Base-by-base conservation (phyloP, 306 rosid species). In the Glycine soja region DNA sequence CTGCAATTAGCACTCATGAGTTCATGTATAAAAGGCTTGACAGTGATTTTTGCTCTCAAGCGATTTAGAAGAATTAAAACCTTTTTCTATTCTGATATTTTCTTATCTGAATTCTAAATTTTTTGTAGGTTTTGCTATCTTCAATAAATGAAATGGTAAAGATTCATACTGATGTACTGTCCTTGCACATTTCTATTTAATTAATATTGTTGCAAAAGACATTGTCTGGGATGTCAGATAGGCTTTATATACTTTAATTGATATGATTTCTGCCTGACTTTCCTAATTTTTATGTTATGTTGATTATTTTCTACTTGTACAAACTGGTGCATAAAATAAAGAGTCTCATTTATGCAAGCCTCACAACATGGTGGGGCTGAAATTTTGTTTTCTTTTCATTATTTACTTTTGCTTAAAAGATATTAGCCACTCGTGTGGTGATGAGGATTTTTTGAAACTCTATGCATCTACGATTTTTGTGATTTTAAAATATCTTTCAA, bases 181-280 rank as follows among this genome's bases (percentile, higher is more conserved):
- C 8, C 14, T 63, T 64, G 59, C 42, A 3, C 13, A 42, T 15
- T 15, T 66, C 12, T 13, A 36, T 34, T 24, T 24, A 30, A 16
- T 66, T 50, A 65, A 15, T 36, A 34, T 51, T 19, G 76, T 75
- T 75, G 16, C 7, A 16, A 42, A 67, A 77, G 48, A 62, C 63
- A 40, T 40, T 15, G 16, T 77, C 16, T 63, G 62, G 13, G n/a
- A 63, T 56, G 79, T 75, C 30, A 52, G 70, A 53, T 71, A 16
- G 34, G 12, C 52, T 38, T 3, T 34, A 62, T 30, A 63, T 78
- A 42, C 57, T 12, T 70, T 11, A 19, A 45, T 59, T 59, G 61
- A 14, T 70, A 46, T 78, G 13, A 64, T 72, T 69, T 64, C n/a
- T 52, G 16, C 19, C 18, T 9, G 69, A 42, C 66, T 76, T 76